These are phyloP conservation scores for Cercis canadensis DNA, from an alignment of 306 rosid genomes.

Conservation along the genomic window DNA sequence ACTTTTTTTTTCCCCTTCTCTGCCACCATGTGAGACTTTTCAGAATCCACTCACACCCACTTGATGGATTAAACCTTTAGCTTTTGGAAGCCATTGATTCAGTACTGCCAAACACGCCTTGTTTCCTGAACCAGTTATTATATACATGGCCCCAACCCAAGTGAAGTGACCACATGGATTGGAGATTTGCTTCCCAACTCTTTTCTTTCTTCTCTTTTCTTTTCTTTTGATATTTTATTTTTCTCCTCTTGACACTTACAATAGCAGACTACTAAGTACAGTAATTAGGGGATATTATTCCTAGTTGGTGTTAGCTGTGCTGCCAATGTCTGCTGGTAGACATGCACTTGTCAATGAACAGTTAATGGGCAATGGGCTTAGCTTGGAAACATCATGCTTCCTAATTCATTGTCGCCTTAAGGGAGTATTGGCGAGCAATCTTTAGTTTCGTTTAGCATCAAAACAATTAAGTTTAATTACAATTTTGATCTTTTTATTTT, in stretches of 20 bases:
- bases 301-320: slow-evolving; percentile 41
- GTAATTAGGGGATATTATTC: slow-evolving; percentile 21
- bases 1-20: slow-evolving; percentile 29
- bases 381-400: background rate
- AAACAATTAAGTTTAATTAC: background rate
- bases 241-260: background rate
- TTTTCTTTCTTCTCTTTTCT: too few relatives aligned
- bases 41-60: slow-evolving; percentile 59
- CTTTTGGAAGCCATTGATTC: slow-evolving; percentile 43
- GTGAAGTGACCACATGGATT: too few relatives aligned
- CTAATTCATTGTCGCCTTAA: background rate
- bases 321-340: slow-evolving; percentile 46
- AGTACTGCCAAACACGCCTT: slow-evolving; percentile 41
- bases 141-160: too few relatives aligned
- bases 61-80: slow-evolving; percentile 38
- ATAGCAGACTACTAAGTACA: background rate
- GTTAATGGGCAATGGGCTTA: background rate
- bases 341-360: slow-evolving; percentile 37
- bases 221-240: too few relatives aligned
- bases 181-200: too few relatives aligned
- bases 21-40: slow-evolving; percentile 71
- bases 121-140: slow-evolving; percentile 38
- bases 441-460: background rate
- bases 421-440: background rate
- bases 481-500: too few relatives aligned